Evolutionary conservation across 2,329 filamentous ascomycete genomes (phyloP), one percentile per base, ranked within the genome.

Genomic region (Emmonsia crescens): DNA sequence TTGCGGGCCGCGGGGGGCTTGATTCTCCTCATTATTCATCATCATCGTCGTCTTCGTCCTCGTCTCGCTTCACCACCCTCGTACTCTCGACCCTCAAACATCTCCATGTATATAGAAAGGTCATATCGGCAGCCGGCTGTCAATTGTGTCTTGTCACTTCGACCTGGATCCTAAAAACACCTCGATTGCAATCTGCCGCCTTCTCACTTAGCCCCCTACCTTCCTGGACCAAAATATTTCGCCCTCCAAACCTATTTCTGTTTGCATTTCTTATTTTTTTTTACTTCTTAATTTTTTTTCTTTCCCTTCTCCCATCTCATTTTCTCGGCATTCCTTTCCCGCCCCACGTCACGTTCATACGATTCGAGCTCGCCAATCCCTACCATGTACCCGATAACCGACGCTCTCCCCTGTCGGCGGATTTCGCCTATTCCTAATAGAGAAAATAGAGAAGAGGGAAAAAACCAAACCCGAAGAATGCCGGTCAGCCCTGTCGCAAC

Each of bases 41-140:
- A 19, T 44, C 55, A 24, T 33, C 14, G 12, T 58, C 19, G 29
- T 38, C 40, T 40, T 38, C 27, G 6, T 29, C 19, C n/a, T 40
- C 36, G 1, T 38, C 16, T 36, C 38, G 42, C 51, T 27, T 1
- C 19, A 3, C 5, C 10, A 16, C 24, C 48, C n/a, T n/a, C n/a
- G n/a, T 29, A 5, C 24, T 29, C 12, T 16, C 52, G 5, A 24
- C 33, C 54, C n/a, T 5, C 21, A 16, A 57, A 42, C 33, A 27
- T 36, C 54, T 44, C 33, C 33, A 57, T 42, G 36, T 57, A 57
- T 42, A 57, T 19, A 29, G 21, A 57, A 21, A 29, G 54, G 54
- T 9, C 54, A 14, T 21, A n/a, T 49, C 33, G 60, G 59, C 63
- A 64, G 63, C 63, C 54, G 63, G 63, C 63, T 64, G 63, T 59